These are phyloP conservation scores for Sporisorium graminicola DNA, from an alignment of 1,284 basidiomycete genomes.

Conservation along the genomic window DNA sequence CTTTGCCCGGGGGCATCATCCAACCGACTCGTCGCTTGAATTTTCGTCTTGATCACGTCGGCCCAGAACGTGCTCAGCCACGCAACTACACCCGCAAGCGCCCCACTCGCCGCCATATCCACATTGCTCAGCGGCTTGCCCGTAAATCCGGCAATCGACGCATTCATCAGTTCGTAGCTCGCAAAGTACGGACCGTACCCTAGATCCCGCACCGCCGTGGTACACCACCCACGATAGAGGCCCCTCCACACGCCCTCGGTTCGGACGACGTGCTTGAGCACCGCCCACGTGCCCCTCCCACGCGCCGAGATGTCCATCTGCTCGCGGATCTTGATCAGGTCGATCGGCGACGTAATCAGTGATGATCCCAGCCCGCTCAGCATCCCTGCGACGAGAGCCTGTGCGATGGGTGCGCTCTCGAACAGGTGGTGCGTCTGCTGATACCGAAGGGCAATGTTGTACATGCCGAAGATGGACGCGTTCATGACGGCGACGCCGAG, in stretches of 20 bases:
- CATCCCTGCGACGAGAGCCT: constrained; percentile 60
- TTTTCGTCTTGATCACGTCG: constrained; percentile 64
- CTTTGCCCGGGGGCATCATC: background rate
- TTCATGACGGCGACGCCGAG: constrained; percentile 68
- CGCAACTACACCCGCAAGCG: constrained; percentile 57
- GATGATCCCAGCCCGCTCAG: constrained; percentile 51
- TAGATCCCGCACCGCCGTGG: constrained; percentile 55
- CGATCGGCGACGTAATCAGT: constrained; percentile 62
- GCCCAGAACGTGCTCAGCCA: constrained; percentile 65
- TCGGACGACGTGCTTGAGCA: constrained; percentile 36
- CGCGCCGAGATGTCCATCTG: constrained; percentile 41
- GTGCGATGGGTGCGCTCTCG: constrained; percentile 7
- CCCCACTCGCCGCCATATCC: constrained; percentile 60
- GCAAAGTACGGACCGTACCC: constrained; percentile 64
- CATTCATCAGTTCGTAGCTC: constrained; percentile 58
- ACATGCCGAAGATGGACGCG: constrained; percentile 63
- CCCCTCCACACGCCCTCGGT: constrained; percentile 40
- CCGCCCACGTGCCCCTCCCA: constrained; percentile 18
- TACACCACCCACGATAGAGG: constrained; percentile 56
- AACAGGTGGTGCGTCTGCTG: constrained; percentile 19
- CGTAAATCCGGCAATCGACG: constrained; percentile 11
- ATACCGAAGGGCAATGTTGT: constrained; percentile 49
- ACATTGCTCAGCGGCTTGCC: constrained; percentile 25
- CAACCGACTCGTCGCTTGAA: constrained; percentile 41
- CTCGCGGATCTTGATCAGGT: constrained; percentile 65